Conservation (phyloP, 176 grass and related monocot genomes). For the Musa troglodytarum region DNA sequence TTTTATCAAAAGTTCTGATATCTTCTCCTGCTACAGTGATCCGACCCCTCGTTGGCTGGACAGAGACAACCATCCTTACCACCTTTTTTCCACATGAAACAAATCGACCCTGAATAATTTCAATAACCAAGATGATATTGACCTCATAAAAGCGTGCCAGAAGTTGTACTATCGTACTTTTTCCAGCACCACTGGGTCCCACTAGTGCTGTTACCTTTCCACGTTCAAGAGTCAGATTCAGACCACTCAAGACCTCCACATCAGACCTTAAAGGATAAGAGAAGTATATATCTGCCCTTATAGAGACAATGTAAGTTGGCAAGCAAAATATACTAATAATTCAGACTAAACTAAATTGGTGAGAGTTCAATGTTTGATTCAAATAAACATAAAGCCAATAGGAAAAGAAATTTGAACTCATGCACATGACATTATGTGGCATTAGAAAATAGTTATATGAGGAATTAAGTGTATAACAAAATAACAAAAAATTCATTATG, state of each 20-base stretch:
- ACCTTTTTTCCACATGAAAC: background rate
- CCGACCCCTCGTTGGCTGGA: slow-evolving; percentile 73
- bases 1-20: slow-evolving; percentile 88
- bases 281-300: slow-evolving; percentile 74
- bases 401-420: too few species aligned
- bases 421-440: too few species aligned
- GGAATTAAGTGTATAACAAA: background rate
- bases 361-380: slow-evolving; percentile 1
- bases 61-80: background rate
- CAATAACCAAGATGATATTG: background rate
- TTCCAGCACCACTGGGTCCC: slow-evolving; percentile 85
- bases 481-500: background rate
- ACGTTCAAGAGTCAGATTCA: slow-evolving; percentile 69
- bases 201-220: slow-evolving; percentile 97
- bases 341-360: background rate
- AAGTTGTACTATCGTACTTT: slow-evolving; percentile 96
- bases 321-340: slow-evolving; percentile 1
- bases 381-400: too few species aligned
- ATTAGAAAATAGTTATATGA: too few species aligned
- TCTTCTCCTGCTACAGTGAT: slow-evolving; percentile 94
- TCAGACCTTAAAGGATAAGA: slow-evolving; percentile 88
- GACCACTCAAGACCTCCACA: slow-evolving; percentile 76
- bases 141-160: slow-evolving; percentile 96
- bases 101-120: background rate
- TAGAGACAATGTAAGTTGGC: slow-evolving; percentile 17